A percentile compares a stretch with the other conserved stretches of the same genome.
These are phyloP conservation scores for Pythium pyrilobum DNA, from an alignment of 352 stramenopile species.

Conservation along the genomic window DNA sequence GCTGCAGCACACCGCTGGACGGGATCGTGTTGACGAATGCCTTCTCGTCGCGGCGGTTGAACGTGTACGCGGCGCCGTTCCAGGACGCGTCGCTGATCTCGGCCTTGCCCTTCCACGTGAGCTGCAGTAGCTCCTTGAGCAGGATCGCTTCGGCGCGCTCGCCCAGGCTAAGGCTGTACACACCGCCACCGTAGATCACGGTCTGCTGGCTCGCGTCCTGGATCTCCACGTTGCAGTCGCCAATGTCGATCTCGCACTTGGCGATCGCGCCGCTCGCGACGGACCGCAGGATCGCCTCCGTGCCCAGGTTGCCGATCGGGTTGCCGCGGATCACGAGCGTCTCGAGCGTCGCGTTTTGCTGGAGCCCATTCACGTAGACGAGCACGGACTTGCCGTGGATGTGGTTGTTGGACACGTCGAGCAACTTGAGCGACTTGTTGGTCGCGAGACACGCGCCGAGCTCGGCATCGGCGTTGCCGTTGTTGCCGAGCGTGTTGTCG, in stretches of 20 bases:
- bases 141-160: constrained; percentile 50
- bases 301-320: constrained; percentile 53
- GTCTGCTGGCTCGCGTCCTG: constrained; percentile 39
- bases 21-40: constrained; percentile 33
- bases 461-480: constrained; percentile 55
- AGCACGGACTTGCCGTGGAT: constrained; percentile 53
- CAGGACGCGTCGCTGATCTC: constrained; percentile 46
- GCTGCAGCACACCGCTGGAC: constrained; percentile 33
- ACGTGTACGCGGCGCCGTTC: constrained; percentile 38
- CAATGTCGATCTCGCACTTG: constrained; percentile 57
- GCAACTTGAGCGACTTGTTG: constrained; percentile 53
- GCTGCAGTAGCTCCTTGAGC: constrained; percentile 46
- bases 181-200: constrained; percentile 37
- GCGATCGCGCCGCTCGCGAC: constrained; percentile 39
- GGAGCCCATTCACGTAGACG: constrained; percentile 55
- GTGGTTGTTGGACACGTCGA: constrained; percentile 70
- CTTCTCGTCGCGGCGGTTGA: constrained; percentile 62
- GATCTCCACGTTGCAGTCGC: constrained; percentile 64
- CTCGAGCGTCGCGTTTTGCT: constrained; percentile 51
- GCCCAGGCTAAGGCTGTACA: constrained; percentile 45
- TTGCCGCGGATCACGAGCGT: constrained; percentile 58
- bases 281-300: constrained; percentile 51
- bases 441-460: constrained; percentile 53
- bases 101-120: constrained; percentile 51
- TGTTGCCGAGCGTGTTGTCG: constrained; percentile 68